These are phyloP conservation scores for Lunularia cruciata DNA, from an alignment of 225 moss, liverwort and hornwort genomes.

Conservation along the genomic window DNA sequence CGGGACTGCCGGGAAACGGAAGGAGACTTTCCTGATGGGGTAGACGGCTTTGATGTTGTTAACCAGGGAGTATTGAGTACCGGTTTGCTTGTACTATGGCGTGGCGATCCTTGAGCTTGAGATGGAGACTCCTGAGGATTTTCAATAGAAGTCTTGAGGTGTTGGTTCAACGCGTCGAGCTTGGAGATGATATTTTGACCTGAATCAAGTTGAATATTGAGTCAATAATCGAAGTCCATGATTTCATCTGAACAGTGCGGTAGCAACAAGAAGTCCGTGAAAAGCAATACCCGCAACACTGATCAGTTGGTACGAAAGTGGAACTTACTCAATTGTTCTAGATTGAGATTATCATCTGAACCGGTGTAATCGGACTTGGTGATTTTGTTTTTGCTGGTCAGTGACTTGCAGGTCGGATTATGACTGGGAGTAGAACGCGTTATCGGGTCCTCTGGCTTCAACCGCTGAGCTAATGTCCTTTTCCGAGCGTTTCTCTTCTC, in stretches of 20 bases:
- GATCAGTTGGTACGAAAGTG: too few relatives aligned
- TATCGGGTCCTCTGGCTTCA: constrained; percentile 28
- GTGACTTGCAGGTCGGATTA: constrained; percentile 25
- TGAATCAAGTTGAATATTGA: too few relatives aligned
- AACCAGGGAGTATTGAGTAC: not conserved
- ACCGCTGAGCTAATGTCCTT: constrained; percentile 34
- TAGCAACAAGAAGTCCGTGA: too few relatives aligned
- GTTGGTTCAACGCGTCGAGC: constrained; percentile 38
- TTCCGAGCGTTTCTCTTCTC: constrained; percentile 41
- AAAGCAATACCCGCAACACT: too few relatives aligned
- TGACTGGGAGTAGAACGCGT: too few relatives aligned
- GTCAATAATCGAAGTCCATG: too few relatives aligned
- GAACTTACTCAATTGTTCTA: constrained; percentile 48
- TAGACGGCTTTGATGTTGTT: not conserved
- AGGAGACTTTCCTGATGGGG: not conserved
- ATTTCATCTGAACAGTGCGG: too few relatives aligned
- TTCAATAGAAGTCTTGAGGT: constrained; percentile 26
- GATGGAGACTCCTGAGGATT: constrained; percentile 14
- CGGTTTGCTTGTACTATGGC: not conserved
- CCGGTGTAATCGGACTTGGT: constrained; percentile 28
- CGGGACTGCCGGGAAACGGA: too few relatives aligned
- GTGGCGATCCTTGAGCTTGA: constrained; percentile 15
- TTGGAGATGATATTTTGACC: constrained; percentile 43
- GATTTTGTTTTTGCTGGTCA: constrained; percentile 48
- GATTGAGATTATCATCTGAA: constrained; percentile 29